Conservation (phyloP, 75 land plant genomes). For the Picea glauca region DNA sequence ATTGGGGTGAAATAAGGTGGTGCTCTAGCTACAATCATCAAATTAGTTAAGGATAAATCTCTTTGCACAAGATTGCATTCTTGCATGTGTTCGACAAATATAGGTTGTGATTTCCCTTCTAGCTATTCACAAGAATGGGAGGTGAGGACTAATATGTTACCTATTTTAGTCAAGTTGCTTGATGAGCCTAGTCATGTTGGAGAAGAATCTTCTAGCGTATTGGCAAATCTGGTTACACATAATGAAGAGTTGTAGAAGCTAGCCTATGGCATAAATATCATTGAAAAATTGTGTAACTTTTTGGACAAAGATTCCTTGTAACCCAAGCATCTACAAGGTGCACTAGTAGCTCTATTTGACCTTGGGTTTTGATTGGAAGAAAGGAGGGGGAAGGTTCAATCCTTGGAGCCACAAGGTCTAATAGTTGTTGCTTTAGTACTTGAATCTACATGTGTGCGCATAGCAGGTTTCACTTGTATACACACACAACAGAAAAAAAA, state of each 20-base stretch:
- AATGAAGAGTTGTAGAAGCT: conserved; percentile 74
- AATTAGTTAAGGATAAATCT: conserved; percentile 58
- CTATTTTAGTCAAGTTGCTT: conserved; percentile 58
- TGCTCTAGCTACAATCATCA: conserved; percentile 45
- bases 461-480: too few species aligned
- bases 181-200: conserved; percentile 85
- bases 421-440: too few species aligned
- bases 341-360: conserved; percentile 71
- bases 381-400: conserved; percentile 54
- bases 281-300: conserved; percentile 67
- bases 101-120: conserved; percentile 51
- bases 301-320: conserved; percentile 35
- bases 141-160: conserved; percentile 58
- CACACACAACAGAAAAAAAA: too few species aligned
- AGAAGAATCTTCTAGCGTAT: conserved; percentile 74
- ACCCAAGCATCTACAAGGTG: conserved; percentile 62
- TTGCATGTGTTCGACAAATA: conserved; percentile 59
- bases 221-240: conserved; percentile 60
- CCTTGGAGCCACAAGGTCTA: conserved; percentile 11
- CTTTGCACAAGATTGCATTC: conserved; percentile 72
- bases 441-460: too few species aligned
- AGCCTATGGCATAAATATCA: conserved; percentile 53
- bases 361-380: conserved; percentile 73
- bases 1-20: conserved; percentile 46
- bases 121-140: conserved; percentile 51